Base-by-base conservation (phyloP, 2,329 filamentous ascomycete genomes). In the Fusarium pseudocircinatum region DNA sequence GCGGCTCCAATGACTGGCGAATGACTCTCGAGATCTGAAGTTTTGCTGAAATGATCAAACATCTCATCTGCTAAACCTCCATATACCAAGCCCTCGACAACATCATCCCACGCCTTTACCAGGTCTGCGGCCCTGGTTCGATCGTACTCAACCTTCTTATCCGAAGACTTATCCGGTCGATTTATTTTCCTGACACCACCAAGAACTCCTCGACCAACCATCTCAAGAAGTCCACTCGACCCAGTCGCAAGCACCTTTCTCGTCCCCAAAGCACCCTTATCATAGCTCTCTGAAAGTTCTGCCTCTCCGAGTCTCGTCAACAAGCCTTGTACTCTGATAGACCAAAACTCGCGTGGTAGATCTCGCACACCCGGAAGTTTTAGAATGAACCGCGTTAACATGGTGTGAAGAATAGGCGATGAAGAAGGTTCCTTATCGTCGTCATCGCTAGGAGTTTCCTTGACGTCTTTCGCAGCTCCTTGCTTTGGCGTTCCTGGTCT, bases 251-350 rank as follows among this genome's bases (percentile, higher is more conserved):
- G 82, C 26, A 92, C 93, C 83, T 94, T 95, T 58, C 93, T 86
- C 67, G 91, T 90, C 2, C 93, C 93, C 73, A 96, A 82, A 1
- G 90, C 86, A 20, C 92, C 93, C 81, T 94, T 94, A 80, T 96
- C 93, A 77, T 95, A 96, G 79, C 92, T 94, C 80, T 96, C 93
- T 3, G 92, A 94, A 37, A 96, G 84, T 57, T 94, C 90, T 4
- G 90, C 92, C 37, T 90, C 87, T 14, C 87, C 90, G 60, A 96
- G 83, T 76, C 89, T 86, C 75, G 84, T 82, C 75, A 94, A 84
- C 22, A 94, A 80, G 4, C 86, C 86, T 73, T 89, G 87, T 30
- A 92, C 84, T 49, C 89, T 86, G n/a, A 86, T 84, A 39, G 85
- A 85, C 91, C 92, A 94, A 80, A 93, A 94, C 7, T 89, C 88